Evolutionary conservation across 2,329 filamentous ascomycete genomes (phyloP), one percentile per base, ranked within the genome.

Genomic region (Trichoderma atrobrunneum): DNA sequence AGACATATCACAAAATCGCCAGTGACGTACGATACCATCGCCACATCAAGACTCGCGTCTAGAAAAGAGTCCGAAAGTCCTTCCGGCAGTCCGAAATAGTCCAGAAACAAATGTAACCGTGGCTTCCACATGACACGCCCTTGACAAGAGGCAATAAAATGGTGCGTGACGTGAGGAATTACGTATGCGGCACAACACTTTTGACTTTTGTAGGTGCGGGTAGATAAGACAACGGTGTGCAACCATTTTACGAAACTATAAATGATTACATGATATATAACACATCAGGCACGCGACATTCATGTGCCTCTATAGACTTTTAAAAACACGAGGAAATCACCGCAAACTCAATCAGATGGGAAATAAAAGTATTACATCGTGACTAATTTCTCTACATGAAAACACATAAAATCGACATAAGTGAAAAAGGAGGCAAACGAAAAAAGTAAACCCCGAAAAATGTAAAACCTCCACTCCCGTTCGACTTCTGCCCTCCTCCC

Each of bases 151-250:
- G 36, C 18, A 34, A 63, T 12, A 48, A 10, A 30, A 24, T 8
- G 18, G 21, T 59, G 34, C 24, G 56, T 69, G 56, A 69, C 66
- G 66, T 69, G 66, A 60, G 66, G 56, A 39, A 69, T 69, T 69
- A 69, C 66, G 66, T 69, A 32, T 69, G 66, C 56, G 56, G 66
- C 66, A 69, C 66, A 43, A 14, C 28, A 54, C 39, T 54, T 62
- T 62, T 14, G 8, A 28, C 36, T 51, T 61, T 51, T 48, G 30
- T 61, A 69, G 56, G 39, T 34, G 57, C 66, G 39, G 66, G 34
- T 69, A 61, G 66, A 69, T 36, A 28, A 34, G 28, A 26, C 48
- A 18, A 54, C 6, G 12, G 26, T 34, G 12, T 24, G 16, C 28
- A 64, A 1, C 36, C 10, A 64, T 34, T 34, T 51, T 21, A 51